phyloP scores from a whole-genome alignment of 352 stramenopile species.

The Pythium grandisporangium region DNA sequence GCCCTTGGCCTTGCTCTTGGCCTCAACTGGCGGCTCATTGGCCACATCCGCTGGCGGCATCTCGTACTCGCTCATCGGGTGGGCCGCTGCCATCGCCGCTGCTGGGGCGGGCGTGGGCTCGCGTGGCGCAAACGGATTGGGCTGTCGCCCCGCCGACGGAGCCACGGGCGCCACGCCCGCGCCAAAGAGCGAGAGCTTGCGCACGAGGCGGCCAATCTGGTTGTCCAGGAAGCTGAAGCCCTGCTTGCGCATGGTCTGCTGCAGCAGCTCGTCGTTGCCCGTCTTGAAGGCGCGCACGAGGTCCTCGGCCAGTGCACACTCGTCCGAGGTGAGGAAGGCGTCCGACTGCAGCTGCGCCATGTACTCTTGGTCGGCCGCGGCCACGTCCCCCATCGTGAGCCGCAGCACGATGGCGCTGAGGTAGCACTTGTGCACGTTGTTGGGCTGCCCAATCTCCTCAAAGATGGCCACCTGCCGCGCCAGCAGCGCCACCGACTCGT shows the following conservation, averaged over 20 bases:
- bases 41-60: neutral
- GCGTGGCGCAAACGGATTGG: conserved; percentile 26
- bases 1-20: no score
- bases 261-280: conserved; percentile 64
- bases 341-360: conserved; percentile 73
- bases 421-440: conserved; percentile 69
- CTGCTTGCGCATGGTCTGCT: conserved; percentile 64
- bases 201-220: conserved; percentile 54
- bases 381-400: conserved; percentile 45
- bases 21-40: no score
- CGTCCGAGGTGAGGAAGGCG: conserved; percentile 58
- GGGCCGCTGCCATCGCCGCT: conserved; percentile 1
- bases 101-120: conserved; percentile 1
- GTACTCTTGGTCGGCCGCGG: conserved; percentile 69
- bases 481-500: conserved; percentile 35
- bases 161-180: no score
- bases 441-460: conserved; percentile 47
- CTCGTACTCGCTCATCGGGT: conserved; percentile 9
- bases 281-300: conserved; percentile 72
- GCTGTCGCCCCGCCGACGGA: neutral
- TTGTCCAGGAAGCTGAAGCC: conserved; percentile 74
- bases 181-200: conserved; percentile 62
- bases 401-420: conserved; percentile 60
- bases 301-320: conserved; percentile 68
- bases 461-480: conserved; percentile 46